These are phyloP conservation scores for Acaromyces ingoldii DNA, from an alignment of 1,284 basidiomycete genomes.

Conservation along the genomic window DNA sequence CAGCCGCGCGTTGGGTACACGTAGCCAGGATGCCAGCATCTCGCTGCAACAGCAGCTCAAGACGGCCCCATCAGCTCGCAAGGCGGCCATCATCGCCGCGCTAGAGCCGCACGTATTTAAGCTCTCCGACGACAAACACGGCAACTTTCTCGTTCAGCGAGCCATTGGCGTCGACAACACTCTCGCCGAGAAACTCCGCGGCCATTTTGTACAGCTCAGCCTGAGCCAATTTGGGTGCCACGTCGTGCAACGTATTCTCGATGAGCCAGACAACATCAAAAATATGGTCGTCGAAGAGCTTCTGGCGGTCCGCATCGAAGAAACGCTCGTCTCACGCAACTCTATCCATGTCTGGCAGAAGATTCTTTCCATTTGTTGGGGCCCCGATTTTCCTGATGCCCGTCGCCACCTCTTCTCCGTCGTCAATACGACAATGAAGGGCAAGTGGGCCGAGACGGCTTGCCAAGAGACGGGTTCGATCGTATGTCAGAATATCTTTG, in stretches of 20 bases:
- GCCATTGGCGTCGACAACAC: constrained; percentile 20
- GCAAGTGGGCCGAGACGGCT: constrained; percentile 34
- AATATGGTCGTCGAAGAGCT: constrained; percentile 31
- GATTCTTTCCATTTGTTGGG: too few species aligned
- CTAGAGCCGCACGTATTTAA: constrained; percentile 20
- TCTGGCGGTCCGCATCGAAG: constrained; percentile 23
- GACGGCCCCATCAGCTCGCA: constrained; percentile 11
- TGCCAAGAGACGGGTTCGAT: constrained; percentile 42
- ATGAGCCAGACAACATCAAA: constrained; percentile 20
- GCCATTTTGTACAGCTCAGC: constrained; percentile 28
- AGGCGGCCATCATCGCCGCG: constrained; percentile 22
- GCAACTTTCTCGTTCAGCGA: constrained; percentile 45
- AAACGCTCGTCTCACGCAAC: constrained; percentile 35
- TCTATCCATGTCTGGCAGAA: constrained; percentile 38
- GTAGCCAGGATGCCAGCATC: constrained; percentile 34
- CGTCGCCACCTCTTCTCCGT: constrained; percentile 26
- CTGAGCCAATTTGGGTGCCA: constrained; percentile 42
- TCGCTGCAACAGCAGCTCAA: constrained; percentile 45
- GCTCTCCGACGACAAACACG: constrained; percentile 36
- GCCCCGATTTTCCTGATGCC: constrained; percentile 9
- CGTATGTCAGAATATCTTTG: constrained; percentile 44
- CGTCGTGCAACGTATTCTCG: constrained; percentile 38
- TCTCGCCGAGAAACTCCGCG: constrained; percentile 23
- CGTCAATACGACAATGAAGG: constrained; percentile 33
- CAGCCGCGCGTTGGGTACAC: constrained; percentile 12